Percentiles rank a stretch among this genome's conserved stretches.
Conservation (phyloP, 345 rosid species). For the Citrus hindsii region DNA sequence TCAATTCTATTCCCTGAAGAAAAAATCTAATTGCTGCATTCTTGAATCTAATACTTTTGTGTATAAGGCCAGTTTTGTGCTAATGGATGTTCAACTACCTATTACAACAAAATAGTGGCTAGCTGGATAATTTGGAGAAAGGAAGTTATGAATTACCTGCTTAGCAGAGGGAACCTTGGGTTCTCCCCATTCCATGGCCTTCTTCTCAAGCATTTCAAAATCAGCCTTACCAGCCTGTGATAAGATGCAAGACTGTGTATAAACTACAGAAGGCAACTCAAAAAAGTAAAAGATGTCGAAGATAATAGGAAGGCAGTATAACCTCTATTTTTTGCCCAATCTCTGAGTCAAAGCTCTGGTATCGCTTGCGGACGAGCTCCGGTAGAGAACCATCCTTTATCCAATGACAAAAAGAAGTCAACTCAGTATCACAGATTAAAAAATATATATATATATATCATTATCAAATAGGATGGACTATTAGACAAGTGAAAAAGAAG, state of each 20-base stretch:
- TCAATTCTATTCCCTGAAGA: not conserved
- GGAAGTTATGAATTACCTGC: conserved; percentile 54
- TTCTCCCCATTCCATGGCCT: conserved; percentile 81
- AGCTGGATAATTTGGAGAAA: not conserved
- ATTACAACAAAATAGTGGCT: not conserved
- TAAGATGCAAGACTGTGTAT: not conserved
- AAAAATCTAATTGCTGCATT: not conserved
- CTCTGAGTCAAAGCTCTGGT: conserved; percentile 71
- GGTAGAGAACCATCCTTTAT: conserved; percentile 64
- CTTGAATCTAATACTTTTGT: not conserved
- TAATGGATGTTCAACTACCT: not conserved
- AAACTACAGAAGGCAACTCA: not conserved
- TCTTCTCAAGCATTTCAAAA: conserved; percentile 85
- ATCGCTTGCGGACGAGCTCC: conserved; percentile 66
- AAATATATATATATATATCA: not conserved
- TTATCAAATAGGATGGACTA: not conserved
- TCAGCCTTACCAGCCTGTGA: conserved; percentile 75
- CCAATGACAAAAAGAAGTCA: not conserved
- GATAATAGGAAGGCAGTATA: conserved; percentile 3
- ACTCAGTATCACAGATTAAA: not conserved
- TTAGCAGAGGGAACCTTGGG: conserved; percentile 87
- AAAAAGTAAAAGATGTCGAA: not conserved
- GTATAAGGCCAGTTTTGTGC: not conserved
- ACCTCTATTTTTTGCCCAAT: conserved; percentile 64
- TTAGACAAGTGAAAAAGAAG: not conserved